These are phyloP conservation scores for Psilocybe subaeruginosa DNA, from an alignment of 768 basidiomycete genomes.

Conservation along the genomic window DNA sequence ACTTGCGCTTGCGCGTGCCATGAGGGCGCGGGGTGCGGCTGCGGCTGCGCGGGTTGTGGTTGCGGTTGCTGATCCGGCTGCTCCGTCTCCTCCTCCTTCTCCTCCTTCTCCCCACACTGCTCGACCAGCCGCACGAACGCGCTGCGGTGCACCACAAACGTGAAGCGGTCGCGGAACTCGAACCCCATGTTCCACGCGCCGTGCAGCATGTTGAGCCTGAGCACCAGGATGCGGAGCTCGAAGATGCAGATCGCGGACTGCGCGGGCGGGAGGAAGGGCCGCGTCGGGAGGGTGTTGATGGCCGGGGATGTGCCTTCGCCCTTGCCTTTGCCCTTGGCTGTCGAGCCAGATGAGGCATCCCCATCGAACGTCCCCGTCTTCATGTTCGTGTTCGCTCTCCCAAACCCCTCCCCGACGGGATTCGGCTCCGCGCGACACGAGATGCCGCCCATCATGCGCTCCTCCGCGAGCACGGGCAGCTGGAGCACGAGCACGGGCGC, in stretches of 20 bases:
- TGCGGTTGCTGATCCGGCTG: neutral
- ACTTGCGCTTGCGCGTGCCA: neutral
- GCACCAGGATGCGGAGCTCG: slow-evolving; percentile 1
- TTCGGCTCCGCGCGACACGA: slow-evolving; percentile 46
- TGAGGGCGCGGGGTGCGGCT: neutral
- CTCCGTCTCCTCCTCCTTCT: too few species aligned
- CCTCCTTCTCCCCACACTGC: neutral
- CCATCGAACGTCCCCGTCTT: too few species aligned
- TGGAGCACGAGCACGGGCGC: slow-evolving; percentile 26
- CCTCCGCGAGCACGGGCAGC: slow-evolving; percentile 33
- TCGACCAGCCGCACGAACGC: slow-evolving; percentile 13
- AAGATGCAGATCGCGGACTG: slow-evolving; percentile 26
- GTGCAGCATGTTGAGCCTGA: neutral
- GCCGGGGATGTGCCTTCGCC: too few species aligned
- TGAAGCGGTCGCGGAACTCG: slow-evolving; percentile 7
- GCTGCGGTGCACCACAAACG: slow-evolving; percentile 39
- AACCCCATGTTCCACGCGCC: neutral
- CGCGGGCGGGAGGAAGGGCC: slow-evolving; percentile 21
- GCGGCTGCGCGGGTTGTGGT: neutral
- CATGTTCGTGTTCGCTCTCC: too few species aligned
- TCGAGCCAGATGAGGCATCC: too few species aligned
- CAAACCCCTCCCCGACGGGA: slow-evolving; percentile 24
- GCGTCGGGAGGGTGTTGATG: slow-evolving; percentile 13
- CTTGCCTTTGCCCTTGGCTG: neutral
- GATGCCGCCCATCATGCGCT: slow-evolving; percentile 25